Percentiles rank a stretch among this genome's conserved stretches.
phyloP scores from a whole-genome alignment of 257 asterid species.

The Nemophila menziesii region DNA sequence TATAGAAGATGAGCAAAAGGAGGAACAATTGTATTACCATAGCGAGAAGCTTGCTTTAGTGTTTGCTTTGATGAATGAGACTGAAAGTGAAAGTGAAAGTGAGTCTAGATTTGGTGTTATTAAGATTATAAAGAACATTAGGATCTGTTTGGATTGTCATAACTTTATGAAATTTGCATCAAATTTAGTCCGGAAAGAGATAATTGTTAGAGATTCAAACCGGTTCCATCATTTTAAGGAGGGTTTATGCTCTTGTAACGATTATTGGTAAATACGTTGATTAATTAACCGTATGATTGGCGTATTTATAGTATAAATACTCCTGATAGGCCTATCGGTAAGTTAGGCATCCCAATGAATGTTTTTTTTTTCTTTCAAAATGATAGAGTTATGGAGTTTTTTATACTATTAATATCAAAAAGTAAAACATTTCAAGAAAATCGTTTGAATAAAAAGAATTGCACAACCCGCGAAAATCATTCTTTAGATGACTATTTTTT shows the following conservation, averaged over 20 bases:
- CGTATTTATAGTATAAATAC: not conserved
- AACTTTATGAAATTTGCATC: constrained; percentile 71
- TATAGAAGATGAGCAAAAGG: constrained; percentile 79
- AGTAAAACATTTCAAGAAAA: too few relatives aligned
- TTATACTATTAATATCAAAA: too few relatives aligned
- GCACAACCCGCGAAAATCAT: too few relatives aligned
- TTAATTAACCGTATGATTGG: not conserved
- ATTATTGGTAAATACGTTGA: constrained; percentile 40
- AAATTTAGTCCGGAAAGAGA: constrained; percentile 32
- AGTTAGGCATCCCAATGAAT: not conserved
- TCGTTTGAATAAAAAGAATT: too few relatives aligned
- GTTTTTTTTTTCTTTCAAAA: not conserved
- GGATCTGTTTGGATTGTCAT: constrained; percentile 75
- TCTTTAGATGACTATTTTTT: too few relatives aligned
- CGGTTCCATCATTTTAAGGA: constrained; percentile 69
- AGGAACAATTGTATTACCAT: constrained; percentile 75
- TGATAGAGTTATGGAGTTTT: too few relatives aligned
- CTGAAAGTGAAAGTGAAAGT: constrained; percentile 11
- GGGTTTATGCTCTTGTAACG: constrained; percentile 73
- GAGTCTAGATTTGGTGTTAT: constrained; percentile 18
- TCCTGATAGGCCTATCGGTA: not conserved
- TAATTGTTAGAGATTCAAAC: constrained; percentile 63
- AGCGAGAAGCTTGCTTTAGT: constrained; percentile 83
- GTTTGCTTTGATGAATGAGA: constrained; percentile 44
- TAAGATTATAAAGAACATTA: constrained; percentile 54